Evolutionary conservation across 2,329 filamentous ascomycete species (phyloP).

Genomic region (Claviceps sp.): DNA sequence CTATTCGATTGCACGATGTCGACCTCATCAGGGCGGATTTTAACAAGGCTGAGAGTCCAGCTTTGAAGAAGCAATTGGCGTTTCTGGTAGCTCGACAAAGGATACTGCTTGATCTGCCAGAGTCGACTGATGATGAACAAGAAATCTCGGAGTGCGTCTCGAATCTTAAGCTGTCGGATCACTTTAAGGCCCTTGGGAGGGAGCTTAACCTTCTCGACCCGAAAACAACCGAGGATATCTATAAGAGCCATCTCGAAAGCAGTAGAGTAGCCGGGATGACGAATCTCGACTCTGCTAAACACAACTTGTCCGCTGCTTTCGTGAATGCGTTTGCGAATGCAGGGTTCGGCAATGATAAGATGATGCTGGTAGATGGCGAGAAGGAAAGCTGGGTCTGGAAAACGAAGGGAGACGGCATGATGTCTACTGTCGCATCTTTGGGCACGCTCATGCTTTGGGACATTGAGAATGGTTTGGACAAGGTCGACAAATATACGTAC

Average conservation of each 20-base stretch:
- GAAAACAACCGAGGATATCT: constrained; percentile 95
- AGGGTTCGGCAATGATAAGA: constrained; percentile 88
- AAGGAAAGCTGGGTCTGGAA: constrained; percentile 98
- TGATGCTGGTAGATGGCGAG: constrained; percentile 85
- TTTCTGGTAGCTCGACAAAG: constrained; percentile 87
- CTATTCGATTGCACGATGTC: constrained; percentile 82
- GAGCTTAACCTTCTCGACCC: constrained; percentile 95
- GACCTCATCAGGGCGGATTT: constrained; percentile 75
- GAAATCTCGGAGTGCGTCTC: constrained; percentile 73
- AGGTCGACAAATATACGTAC: constrained; percentile 90
- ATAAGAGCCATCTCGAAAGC: constrained; percentile 97
- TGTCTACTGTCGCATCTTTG: constrained; percentile 87
- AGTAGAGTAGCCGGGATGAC: constrained; percentile 85
- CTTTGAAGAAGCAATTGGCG: constrained; percentile 83
- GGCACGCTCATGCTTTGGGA: constrained; percentile 91
- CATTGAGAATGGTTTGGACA: constrained; percentile 79
- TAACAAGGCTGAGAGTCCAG: constrained; percentile 62
- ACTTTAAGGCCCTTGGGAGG: constrained; percentile 89
- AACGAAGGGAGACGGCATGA: constrained; percentile 95
- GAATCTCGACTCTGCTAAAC: constrained; percentile 86
- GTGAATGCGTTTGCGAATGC: constrained; percentile 97
- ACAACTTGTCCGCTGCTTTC: constrained; percentile 91
- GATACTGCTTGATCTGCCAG: constrained; percentile 62
- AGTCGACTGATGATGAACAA: constrained; percentile 54
- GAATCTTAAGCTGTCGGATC: constrained; percentile 76